phyloP scores from a whole-genome alignment of 805 yeast species.

The Metschnikowia similis region DNA sequence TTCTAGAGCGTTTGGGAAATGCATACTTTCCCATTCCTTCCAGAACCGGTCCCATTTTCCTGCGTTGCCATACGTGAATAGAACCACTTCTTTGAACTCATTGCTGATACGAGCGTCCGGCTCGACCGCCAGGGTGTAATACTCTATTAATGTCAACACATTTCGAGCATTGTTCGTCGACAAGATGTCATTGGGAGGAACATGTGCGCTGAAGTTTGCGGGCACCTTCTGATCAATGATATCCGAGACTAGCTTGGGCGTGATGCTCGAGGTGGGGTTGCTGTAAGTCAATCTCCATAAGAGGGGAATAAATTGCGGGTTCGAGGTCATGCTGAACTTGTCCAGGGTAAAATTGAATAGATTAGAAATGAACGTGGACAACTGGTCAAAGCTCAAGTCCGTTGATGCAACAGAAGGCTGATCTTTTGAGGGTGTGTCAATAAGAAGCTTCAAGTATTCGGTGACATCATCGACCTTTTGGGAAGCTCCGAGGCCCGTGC shows the following conservation, averaged over 20 bases:
- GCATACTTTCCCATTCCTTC: constrained; percentile 31
- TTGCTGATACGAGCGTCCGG: constrained; percentile 10
- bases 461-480: constrained; percentile 28
- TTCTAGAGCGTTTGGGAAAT: constrained; percentile 4
- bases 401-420: constrained; percentile 9
- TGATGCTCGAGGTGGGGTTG: constrained; percentile 15
- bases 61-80: constrained; percentile 36
- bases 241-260: constrained; percentile 24
- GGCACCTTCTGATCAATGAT: constrained; percentile 13
- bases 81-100: constrained; percentile 29
- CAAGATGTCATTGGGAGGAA: constrained; percentile 11
- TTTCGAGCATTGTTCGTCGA: constrained; percentile 31
- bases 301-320: constrained; percentile 30
- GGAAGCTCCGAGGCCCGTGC: constrained; percentile 10
- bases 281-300: constrained; percentile 30
- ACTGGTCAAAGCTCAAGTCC: constrained; percentile 20
- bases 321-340: constrained; percentile 20
- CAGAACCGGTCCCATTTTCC: constrained; percentile 37
- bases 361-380: constrained; percentile 26
- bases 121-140: constrained; percentile 15
- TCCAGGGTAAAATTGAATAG: constrained; percentile 25
- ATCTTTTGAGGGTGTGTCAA: constrained; percentile 29
- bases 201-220: background rate
- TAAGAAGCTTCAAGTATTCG: constrained; percentile 27
- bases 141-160: constrained; percentile 23